Base-by-base conservation (phyloP, 768 basidiomycete species). In the Lepiota brunneoincarnata region DNA sequence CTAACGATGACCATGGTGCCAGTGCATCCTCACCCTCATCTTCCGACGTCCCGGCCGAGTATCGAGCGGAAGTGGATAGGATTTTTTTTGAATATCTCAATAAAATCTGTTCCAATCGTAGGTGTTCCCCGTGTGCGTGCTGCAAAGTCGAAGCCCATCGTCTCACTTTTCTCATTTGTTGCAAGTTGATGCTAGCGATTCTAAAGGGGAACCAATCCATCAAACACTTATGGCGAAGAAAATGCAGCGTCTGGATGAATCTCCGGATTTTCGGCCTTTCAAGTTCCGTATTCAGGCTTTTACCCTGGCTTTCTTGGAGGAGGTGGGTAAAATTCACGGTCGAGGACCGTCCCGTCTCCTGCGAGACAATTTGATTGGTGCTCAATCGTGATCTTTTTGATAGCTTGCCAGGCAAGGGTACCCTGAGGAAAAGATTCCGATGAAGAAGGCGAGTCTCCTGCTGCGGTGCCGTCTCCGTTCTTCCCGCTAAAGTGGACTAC, bases 261-360 rank as follows among this genome's bases (percentile, higher is more conserved):
- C 92, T 35, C 85, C 87, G 39, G 96, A 98, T 70, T 99, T 96
- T 72, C 84, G 96, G 23, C 96, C 96, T 44, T 98, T 99, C 84
- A 98, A 98, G 71, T 99, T 99, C 74, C 85, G 96, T 55, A 99
- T 99, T 60, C 92, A 93, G 66, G 96, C 96, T 1, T 99, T 99
- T 71, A 98, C 95, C 5, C 90, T 93, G 63, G 90, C 89, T 2
- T 98, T 98, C 65, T 76, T 94, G 60, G 97, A 98, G 69, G 89
- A 93, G 76, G 91, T 91, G 67, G 61, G 74, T 46, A 31, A 46
- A 51, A 48, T 46, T 58, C 47, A 45, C 54, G 45, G n/a, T 44
- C 42, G 11, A 7, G 35, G n/a, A 28, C 20, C 21, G 7, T 45
- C 41, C 35, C 23, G 35, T 26, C 23, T 49, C 26, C 18, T 54